Evolutionary conservation across 305 asterid species (phyloP).

Genomic region (Fraxinus greggii): DNA sequence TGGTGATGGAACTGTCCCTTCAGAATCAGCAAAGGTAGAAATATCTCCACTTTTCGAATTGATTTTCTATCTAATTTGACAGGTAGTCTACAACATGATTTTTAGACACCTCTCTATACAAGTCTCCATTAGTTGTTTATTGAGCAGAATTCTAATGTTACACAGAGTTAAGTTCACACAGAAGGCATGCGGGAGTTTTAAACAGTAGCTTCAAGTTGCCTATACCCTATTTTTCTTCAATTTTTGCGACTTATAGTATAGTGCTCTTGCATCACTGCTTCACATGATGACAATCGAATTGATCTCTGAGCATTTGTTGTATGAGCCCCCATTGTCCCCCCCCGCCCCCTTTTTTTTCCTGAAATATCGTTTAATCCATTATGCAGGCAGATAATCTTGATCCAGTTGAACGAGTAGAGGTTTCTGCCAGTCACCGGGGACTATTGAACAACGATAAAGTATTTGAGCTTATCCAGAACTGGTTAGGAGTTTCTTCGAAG

Average conservation of each 20-base stretch:
- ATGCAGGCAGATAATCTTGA: constrained; percentile 48
- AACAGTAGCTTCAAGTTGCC: not conserved
- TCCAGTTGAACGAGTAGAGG: constrained; percentile 55
- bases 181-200: not conserved
- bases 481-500: constrained; percentile 41
- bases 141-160: not conserved
- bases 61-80: not conserved
- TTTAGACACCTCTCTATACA: not conserved
- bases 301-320: not conserved
- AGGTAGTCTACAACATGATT: not conserved
- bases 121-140: not conserved
- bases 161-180: not conserved
- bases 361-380: not conserved
- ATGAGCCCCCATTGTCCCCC: not conserved
- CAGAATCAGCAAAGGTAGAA: constrained; percentile 77
- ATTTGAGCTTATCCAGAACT: constrained; percentile 37
- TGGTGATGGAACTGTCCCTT: constrained; percentile 95
- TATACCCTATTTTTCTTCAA: not conserved
- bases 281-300: not conserved
- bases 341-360: not conserved
- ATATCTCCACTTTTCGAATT: not conserved
- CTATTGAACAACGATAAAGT: constrained; percentile 38
- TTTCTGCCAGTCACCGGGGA: constrained; percentile 43
- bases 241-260: not conserved
- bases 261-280: not conserved